A percentile compares a stretch with the other conserved stretches of the same genome.
These are phyloP conservation scores for Pseudonitzschia multistriata DNA, from an alignment of 108 stramenopile species.

Conservation along the genomic window DNA sequence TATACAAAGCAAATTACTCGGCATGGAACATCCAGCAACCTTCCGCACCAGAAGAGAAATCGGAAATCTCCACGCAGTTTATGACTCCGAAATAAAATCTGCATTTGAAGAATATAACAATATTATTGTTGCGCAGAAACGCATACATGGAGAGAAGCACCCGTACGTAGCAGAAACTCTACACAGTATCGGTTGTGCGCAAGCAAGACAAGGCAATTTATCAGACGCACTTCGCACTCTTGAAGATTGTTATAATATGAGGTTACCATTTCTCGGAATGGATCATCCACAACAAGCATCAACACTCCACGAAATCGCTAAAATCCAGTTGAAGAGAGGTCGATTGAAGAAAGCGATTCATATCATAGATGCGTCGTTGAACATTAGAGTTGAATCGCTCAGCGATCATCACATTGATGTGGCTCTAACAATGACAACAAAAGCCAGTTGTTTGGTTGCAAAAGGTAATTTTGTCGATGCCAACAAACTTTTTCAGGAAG, in stretches of 20 bases:
- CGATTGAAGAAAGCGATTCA: slow-evolving; percentile 52
- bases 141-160: slow-evolving; percentile 55
- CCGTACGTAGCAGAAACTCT: slow-evolving; percentile 66
- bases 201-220: slow-evolving; percentile 50
- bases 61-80: slow-evolving; percentile 50
- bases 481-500: slow-evolving; percentile 32
- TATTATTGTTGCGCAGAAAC: slow-evolving; percentile 48
- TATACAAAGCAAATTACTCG: slow-evolving; percentile 48
- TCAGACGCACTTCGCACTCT: slow-evolving; percentile 45
- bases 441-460: slow-evolving; percentile 42
- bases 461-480: slow-evolving; percentile 28
- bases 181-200: slow-evolving; percentile 54
- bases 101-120: slow-evolving; percentile 46
- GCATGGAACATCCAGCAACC: slow-evolving; percentile 55
- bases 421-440: slow-evolving; percentile 35
- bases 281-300: slow-evolving; percentile 67
- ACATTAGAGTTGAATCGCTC: slow-evolving; percentile 47
- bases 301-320: slow-evolving; percentile 62
- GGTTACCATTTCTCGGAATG: slow-evolving; percentile 56
- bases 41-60: slow-evolving; percentile 60
- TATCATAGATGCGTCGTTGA: slow-evolving; percentile 50
- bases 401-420: slow-evolving; percentile 50
- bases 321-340: slow-evolving; percentile 51
- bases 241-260: slow-evolving; percentile 67
- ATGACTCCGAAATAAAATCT: slow-evolving; percentile 39